A percentile compares a stretch with the other conserved stretches of the same genome.
Evolutionary conservation across 108 stramenopile species (phyloP).

Genomic region (Discostella stelligeroides): DNA sequence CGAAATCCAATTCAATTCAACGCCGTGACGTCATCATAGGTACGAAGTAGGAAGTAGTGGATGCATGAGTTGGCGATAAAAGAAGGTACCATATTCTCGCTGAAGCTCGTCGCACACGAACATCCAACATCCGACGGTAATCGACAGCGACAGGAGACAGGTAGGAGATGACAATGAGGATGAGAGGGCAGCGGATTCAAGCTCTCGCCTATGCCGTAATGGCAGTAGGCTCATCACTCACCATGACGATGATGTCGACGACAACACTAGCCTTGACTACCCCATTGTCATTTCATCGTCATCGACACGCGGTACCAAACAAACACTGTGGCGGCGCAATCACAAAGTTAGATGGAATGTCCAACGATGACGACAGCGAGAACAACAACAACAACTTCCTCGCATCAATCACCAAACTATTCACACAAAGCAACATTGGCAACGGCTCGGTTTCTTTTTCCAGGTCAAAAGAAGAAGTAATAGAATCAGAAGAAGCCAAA

Average conservation of each 20-base stretch:
- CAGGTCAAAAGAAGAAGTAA: no score
- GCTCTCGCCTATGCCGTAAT: neutral
- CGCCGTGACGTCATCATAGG: no score
- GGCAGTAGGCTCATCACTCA: neutral
- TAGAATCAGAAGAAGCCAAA: constrained; percentile 29
- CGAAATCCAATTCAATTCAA: no score
- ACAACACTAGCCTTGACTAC: constrained; percentile 7
- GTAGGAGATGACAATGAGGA: no score
- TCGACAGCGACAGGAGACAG: no score
- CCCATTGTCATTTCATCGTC: neutral
- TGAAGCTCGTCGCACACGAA: no score
- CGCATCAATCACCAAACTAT: neutral
- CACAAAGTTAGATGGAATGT: neutral
- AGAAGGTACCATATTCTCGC: no score
- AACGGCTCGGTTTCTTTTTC: neutral
- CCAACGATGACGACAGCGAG: neutral
- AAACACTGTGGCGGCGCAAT: no score
- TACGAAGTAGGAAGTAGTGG: no score
- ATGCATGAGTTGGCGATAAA: no score
- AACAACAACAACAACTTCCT: constrained; percentile 2
- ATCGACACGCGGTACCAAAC: neutral
- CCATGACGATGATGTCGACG: no score
- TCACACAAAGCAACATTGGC: neutral
- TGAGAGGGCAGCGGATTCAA: neutral
- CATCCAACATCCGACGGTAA: no score